phyloP scores from a whole-genome alignment of 2,329 filamentous ascomycete genomes.

The Claviceps arundinis region DNA sequence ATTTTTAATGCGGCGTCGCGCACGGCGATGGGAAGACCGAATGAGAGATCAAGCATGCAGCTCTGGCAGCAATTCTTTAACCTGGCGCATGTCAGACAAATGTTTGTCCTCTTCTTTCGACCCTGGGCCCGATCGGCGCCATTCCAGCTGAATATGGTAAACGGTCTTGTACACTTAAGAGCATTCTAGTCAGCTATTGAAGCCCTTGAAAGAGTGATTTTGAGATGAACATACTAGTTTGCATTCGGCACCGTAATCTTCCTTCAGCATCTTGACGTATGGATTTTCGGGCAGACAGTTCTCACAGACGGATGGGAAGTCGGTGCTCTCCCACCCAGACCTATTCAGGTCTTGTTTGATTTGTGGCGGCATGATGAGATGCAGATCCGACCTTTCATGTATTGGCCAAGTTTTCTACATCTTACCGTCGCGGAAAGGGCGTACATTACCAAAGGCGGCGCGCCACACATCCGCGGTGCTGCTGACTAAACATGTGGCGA shows the following conservation, averaged over 20 bases:
- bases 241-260: slow-evolving; percentile 83
- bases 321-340: slow-evolving; percentile 89
- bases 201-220: not conserved
- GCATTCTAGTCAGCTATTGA: slow-evolving; percentile 2
- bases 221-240: slow-evolving; percentile 37
- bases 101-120: slow-evolving; percentile 84
- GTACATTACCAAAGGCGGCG: not conserved
- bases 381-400: not conserved
- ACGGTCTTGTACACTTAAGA: slow-evolving; percentile 68
- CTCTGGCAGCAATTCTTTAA: slow-evolving; percentile 98
- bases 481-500: slow-evolving; percentile 3
- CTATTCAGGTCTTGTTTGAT: slow-evolving; percentile 95
- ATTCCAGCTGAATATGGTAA: slow-evolving; percentile 92
- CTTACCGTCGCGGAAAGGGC: not conserved
- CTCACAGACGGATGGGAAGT: slow-evolving; percentile 82
- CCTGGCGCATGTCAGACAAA: slow-evolving; percentile 91
- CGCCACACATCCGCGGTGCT: not conserved
- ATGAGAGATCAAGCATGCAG: slow-evolving; percentile 96
- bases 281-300: slow-evolving; percentile 91
- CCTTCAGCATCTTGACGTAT: slow-evolving; percentile 98
- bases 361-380: slow-evolving; percentile 58
- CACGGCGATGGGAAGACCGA: slow-evolving; percentile 87
- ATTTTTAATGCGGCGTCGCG: slow-evolving; percentile 95
- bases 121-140: slow-evolving; percentile 69
- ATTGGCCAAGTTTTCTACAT: not conserved